Percentiles rank a stretch among this genome's conserved stretches.
Evolutionary conservation across 2,329 filamentous ascomycete species (phyloP).

Genomic region (Hirsutella minnesotensis): DNA sequence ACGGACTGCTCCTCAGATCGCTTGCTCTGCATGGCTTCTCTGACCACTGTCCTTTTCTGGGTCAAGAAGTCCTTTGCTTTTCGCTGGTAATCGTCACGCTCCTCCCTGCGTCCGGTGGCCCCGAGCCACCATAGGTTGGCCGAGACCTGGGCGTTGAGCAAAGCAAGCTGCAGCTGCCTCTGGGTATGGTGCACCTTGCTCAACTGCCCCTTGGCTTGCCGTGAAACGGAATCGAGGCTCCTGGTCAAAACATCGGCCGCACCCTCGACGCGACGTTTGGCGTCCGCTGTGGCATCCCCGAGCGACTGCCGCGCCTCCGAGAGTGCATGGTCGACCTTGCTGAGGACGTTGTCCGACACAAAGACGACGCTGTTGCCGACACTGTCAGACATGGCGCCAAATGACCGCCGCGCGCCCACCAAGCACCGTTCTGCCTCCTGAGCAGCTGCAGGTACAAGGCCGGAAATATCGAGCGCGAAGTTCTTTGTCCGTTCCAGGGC

Average conservation of each 20-base stretch:
- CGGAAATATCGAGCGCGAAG: slow-evolving; percentile 28
- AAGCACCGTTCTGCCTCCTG: slow-evolving; percentile 25
- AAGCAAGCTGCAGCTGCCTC: slow-evolving; percentile 28
- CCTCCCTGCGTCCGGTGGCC: slow-evolving; percentile 34
- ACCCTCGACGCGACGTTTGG: slow-evolving; percentile 7
- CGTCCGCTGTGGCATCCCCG: slow-evolving; percentile 8
- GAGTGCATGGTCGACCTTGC: slow-evolving; percentile 10
- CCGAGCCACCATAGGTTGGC: slow-evolving; percentile 47
- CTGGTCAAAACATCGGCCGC: slow-evolving; percentile 10
- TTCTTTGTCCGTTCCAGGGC: slow-evolving; percentile 31
- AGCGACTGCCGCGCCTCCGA: slow-evolving; percentile 12
- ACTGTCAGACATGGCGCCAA: slow-evolving; percentile 18
- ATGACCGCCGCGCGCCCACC: slow-evolving; percentile 20
- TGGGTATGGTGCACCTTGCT: slow-evolving; percentile 16
- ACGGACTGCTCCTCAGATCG: slow-evolving; percentile 15
- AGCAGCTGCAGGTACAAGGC: slow-evolving; percentile 26
- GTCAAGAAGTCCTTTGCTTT: slow-evolving; percentile 33
- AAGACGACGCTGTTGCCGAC: slow-evolving; percentile 11
- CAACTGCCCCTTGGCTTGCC: slow-evolving; percentile 10
- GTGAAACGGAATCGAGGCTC: slow-evolving; percentile 7
- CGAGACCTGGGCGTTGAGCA: slow-evolving; percentile 42
- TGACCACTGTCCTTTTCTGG: slow-evolving; percentile 21
- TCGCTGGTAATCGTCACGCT: slow-evolving; percentile 31
- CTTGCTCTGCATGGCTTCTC: slow-evolving; percentile 14
- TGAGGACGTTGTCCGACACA: slow-evolving; percentile 16